Evolutionary conservation across 2,329 filamentous ascomycete species (phyloP).

Genomic region (Didymella exigua): DNA sequence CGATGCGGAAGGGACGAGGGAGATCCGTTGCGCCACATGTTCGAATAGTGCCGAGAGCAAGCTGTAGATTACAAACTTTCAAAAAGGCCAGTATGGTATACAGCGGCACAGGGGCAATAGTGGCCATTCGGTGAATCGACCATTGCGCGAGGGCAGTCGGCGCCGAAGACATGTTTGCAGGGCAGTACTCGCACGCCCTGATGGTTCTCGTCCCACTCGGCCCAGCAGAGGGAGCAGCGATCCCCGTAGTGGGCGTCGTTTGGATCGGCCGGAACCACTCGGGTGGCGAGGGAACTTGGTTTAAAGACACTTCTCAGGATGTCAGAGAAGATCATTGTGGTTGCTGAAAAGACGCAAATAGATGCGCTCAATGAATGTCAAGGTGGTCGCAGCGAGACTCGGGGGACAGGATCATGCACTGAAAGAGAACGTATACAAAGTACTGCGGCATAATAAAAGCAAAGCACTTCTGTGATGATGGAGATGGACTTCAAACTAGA

Average conservation of each 20-base stretch:
- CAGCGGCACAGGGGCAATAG: neutral
- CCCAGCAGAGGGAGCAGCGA: neutral
- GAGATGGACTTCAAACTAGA: too few species aligned
- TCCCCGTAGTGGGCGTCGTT: neutral
- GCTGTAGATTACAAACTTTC: neutral
- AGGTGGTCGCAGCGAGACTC: neutral
- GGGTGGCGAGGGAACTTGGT: neutral
- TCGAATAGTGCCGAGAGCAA: too few species aligned
- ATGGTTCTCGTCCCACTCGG: neutral
- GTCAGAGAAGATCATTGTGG: neutral
- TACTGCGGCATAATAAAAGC: too few species aligned
- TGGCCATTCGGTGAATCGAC: neutral
- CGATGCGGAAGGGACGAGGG: too few species aligned
- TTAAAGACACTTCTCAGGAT: too few species aligned
- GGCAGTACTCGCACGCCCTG: neutral
- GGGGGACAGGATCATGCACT: too few species aligned
- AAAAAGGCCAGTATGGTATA: neutral
- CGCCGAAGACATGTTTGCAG: neutral
- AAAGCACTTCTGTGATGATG: too few species aligned
- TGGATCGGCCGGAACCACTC: neutral
- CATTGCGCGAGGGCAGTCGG: neutral
- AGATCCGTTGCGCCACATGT: too few species aligned
- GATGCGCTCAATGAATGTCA: neutral
- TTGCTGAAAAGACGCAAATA: neutral
- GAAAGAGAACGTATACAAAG: too few species aligned